Evolutionary conservation across 306 rosid genomes (phyloP).

Genomic region (Arachis hypogaea): DNA sequence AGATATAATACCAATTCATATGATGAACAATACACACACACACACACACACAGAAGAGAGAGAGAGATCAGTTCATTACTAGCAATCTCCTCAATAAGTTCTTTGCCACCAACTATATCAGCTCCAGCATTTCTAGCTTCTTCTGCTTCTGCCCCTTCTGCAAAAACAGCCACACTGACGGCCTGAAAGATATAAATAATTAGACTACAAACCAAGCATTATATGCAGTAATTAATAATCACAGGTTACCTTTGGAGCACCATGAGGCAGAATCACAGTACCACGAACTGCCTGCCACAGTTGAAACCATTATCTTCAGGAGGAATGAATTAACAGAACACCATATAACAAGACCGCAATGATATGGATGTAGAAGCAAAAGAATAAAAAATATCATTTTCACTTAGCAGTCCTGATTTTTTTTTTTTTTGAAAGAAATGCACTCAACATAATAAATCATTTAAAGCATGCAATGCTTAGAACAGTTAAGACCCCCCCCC

Average conservation of each 20-base stretch:
- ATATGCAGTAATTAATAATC: constrained; percentile 28
- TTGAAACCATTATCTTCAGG: constrained; percentile 43
- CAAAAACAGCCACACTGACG: constrained; percentile 94
- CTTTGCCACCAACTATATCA: constrained; percentile 96
- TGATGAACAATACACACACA: constrained; percentile 2
- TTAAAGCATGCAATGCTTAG: constrained; percentile 2
- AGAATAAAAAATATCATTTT: neutral
- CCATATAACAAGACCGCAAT: neutral
- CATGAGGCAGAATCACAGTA: constrained; percentile 88
- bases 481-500: neutral
- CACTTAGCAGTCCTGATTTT: neutral
- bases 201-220: constrained; percentile 45
- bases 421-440: neutral
- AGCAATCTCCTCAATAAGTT: constrained; percentile 90
- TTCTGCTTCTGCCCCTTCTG: constrained; percentile 95
- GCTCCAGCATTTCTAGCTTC: constrained; percentile 99
- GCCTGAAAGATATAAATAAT: constrained; percentile 61
- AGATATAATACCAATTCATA: neutral
- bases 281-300: constrained; percentile 94
- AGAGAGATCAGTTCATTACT: constrained; percentile 61
- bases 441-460: constrained; percentile 1
- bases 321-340: constrained; percentile 18
- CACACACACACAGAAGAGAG: neutral
- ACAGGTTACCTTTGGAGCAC: constrained; percentile 80
- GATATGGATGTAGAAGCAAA: constrained; percentile 16